These are phyloP conservation scores for Pseudogymnoascus verrucosus DNA, from an alignment of 2,329 filamentous ascomycete genomes.

Conservation along the genomic window DNA sequence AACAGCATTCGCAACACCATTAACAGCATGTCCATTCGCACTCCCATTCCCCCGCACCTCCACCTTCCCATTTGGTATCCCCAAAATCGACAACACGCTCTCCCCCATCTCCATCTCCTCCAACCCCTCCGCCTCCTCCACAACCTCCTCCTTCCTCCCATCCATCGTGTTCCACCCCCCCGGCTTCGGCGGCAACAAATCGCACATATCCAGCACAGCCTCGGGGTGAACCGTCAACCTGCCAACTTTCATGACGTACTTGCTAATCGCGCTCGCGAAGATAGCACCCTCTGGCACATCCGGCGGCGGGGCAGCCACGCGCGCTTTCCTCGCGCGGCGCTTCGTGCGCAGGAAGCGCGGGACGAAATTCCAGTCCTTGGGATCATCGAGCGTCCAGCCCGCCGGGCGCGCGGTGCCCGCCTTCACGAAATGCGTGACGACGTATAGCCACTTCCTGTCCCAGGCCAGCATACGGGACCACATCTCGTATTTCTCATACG, in stretches of 20 bases:
- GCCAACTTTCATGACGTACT: conserved; percentile 77
- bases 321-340: conserved; percentile 34
- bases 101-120: conserved; percentile 9
- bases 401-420: conserved; percentile 49
- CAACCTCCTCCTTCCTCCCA: conserved; percentile 20
- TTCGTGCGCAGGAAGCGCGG: not conserved
- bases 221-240: conserved; percentile 79
- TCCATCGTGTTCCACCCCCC: conserved; percentile 47
- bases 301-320: conserved; percentile 26
- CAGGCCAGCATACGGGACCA: conserved; percentile 63
- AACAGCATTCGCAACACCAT: not conserved
- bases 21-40: conserved; percentile 18
- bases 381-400: conserved; percentile 30
- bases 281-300: conserved; percentile 53
- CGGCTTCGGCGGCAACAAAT: conserved; percentile 66
- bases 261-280: conserved; percentile 64
- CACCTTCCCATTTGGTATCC: not conserved
- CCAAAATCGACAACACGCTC: conserved; percentile 2
- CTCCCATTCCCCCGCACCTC: conserved; percentile 6
- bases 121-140: conserved; percentile 16
- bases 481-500: conserved; percentile 63
- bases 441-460: conserved; percentile 77
- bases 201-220: conserved; percentile 60
- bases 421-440: conserved; percentile 66
- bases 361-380: not conserved